phyloP scores from a whole-genome alignment of 2,329 filamentous ascomycete species.

The Calonectria pauciramosa region DNA sequence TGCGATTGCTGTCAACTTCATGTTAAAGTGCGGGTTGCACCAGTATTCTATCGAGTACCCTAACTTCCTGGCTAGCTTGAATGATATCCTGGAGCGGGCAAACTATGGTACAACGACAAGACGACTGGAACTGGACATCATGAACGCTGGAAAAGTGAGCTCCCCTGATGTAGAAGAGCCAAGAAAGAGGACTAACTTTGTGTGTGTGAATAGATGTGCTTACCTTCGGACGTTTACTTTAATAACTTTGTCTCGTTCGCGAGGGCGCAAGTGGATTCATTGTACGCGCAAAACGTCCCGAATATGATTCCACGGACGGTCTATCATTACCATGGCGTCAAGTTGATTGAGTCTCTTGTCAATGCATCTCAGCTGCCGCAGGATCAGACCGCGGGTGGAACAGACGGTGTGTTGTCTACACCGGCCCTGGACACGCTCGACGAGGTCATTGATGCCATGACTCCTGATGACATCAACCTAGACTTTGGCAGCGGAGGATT shows the following conservation, averaged over 20 bases:
- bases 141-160: conserved; percentile 65
- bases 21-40: conserved; percentile 54
- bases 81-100: conserved; percentile 53
- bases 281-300: conserved; percentile 53
- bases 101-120: conserved; percentile 58
- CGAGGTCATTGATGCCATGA: conserved; percentile 38
- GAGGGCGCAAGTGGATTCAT: conserved; percentile 56
- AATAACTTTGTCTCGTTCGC: conserved; percentile 58
- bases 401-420: conserved; percentile 17
- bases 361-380: conserved; percentile 5
- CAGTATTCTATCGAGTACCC: conserved; percentile 49
- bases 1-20: conserved; percentile 49
- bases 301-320: conserved; percentile 49
- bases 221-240: conserved; percentile 55
- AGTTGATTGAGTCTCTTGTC: conserved; percentile 58
- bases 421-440: conserved; percentile 31
- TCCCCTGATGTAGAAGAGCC: not conserved
- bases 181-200: conserved; percentile 29
- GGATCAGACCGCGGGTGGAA: conserved; percentile 27
- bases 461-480: conserved; percentile 29
- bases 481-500: conserved; percentile 37
- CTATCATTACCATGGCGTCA: conserved; percentile 59
- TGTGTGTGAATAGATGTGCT: conserved; percentile 49
- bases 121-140: conserved; percentile 64
- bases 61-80: conserved; percentile 51